These are phyloP conservation scores for Xylariaceae sp. DNA, from an alignment of 2,329 filamentous ascomycete species.

Conservation along the genomic window DNA sequence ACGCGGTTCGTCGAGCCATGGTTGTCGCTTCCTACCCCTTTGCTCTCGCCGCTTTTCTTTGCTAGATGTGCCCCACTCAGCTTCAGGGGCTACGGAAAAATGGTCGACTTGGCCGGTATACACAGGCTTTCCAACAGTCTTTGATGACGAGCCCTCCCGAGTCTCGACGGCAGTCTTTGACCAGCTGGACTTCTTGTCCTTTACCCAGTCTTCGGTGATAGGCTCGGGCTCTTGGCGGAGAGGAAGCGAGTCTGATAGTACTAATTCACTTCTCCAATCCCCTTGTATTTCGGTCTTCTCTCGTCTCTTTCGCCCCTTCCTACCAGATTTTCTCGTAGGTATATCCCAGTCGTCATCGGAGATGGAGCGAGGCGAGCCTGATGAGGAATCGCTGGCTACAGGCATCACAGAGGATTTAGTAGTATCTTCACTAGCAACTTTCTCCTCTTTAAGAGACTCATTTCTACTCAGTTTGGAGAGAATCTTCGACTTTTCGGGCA, in stretches of 20 bases:
- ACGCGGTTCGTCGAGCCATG: slow-evolving; percentile 18
- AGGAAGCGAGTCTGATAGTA: slow-evolving; percentile 13
- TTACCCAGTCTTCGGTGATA: slow-evolving; percentile 24
- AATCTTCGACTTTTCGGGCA: slow-evolving; percentile 22
- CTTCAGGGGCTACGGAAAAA: slow-evolving; percentile 10
- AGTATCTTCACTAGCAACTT: slow-evolving; percentile 29
- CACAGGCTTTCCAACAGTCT: slow-evolving; percentile 9
- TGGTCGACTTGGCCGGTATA: slow-evolving; percentile 12
- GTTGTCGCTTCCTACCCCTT: slow-evolving; percentile 33
- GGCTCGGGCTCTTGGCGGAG: slow-evolving; percentile 21
- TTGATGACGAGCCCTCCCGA: slow-evolving; percentile 14
- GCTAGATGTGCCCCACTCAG: slow-evolving; percentile 29
- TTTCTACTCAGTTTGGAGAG: slow-evolving; percentile 29
- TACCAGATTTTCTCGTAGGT: slow-evolving; percentile 28
- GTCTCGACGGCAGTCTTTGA: slow-evolving; percentile 25
- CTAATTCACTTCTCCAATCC: slow-evolving; percentile 24
- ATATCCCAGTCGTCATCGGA: slow-evolving; percentile 30
- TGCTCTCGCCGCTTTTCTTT: slow-evolving; percentile 43
- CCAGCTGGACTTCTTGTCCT: slow-evolving; percentile 27
- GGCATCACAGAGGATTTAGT: slow-evolving; percentile 24
- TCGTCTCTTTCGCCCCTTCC: slow-evolving; percentile 39
- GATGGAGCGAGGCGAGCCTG: slow-evolving; percentile 18
- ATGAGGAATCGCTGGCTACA: slow-evolving; percentile 16
- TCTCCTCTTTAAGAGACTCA: slow-evolving; percentile 36
- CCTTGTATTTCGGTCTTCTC: slow-evolving; percentile 36